Evolutionary conservation across 345 rosid genomes (phyloP), one percentile per base, ranked within the genome.

Genomic region (Citrus mangshanensis): DNA sequence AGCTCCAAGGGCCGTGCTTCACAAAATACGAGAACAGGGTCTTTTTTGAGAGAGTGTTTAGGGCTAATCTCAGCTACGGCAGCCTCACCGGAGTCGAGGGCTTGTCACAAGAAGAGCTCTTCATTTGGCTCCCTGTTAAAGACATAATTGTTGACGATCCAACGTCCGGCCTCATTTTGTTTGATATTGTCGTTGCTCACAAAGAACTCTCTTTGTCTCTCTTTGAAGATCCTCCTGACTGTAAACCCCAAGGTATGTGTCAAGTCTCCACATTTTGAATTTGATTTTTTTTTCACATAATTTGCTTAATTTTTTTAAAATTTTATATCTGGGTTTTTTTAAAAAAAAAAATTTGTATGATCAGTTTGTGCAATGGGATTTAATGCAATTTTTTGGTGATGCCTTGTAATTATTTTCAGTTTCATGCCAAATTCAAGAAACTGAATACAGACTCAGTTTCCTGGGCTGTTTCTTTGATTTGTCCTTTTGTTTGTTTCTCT

Each of bases 171-270:
- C 88, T 96, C 60, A 96, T 96, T n/a, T 72, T 89, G 55, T 89
- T 96, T 58, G 99, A 96, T 82, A 94, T 96, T 67, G 99, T 93
- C 3, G 86, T 92, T n/a, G 99, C 98, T 58, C 88, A 80, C 35
- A 96, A 96, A 75, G 97, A 93, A 42, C 82, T 96, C 14, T 89
- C 99, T 2, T 61, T 90, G 5, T 91, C 99, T 30, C 90, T 96
- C 79, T 94, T 96, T 68, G 99, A 96, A 87, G 88, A 83, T 12
- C 99, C 98, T 6, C 99, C 98, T 19, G 72, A 76, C 59, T 96
- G 99, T 77, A 88, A 74, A 59, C 90, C 93, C 51, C 88, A 85
- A 85, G 93, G 93, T 88, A 82, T 9, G 9, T 22, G 21, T 13
- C n/a, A 32, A 32, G 35, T 14, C 19, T 5, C 68, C n/a, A 8